A percentile compares a stretch with the other conserved stretches of the same genome.
Evolutionary conservation across 164 flowering plant species (phyloP).

Genomic region (Litsea cubeba): DNA sequence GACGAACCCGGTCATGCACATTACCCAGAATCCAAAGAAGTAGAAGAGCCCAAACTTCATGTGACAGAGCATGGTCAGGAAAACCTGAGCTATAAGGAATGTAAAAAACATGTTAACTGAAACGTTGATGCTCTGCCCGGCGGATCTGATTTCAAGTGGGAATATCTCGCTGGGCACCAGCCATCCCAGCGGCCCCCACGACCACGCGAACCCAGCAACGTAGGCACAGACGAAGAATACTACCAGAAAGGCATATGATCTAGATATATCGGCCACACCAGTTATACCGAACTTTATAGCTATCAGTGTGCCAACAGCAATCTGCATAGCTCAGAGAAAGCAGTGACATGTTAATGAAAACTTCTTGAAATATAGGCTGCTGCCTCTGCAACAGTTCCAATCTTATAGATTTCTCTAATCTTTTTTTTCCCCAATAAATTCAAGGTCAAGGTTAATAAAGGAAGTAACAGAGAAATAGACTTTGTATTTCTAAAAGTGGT

Average conservation of each 20-base stretch:
- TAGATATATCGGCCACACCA: conserved; percentile 18
- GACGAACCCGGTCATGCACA: conserved; percentile 22
- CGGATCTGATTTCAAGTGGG: conserved; percentile 30
- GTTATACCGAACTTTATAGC: conserved; percentile 18
- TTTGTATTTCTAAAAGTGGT: too few relatives aligned
- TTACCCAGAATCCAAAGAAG: conserved; percentile 23
- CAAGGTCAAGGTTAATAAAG: too few relatives aligned
- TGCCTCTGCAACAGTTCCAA: too few relatives aligned
- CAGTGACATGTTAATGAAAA: not conserved
- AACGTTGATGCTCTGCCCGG: conserved; percentile 28
- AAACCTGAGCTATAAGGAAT: conserved; percentile 21
- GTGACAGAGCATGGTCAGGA: conserved; percentile 27
- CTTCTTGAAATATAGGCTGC: not conserved
- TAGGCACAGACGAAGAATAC: conserved; percentile 22
- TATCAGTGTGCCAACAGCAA: conserved; percentile 13
- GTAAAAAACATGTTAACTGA: conserved; percentile 29
- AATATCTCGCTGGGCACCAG: conserved; percentile 32
- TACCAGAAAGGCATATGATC: conserved; percentile 9
- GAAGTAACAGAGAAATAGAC: too few relatives aligned
- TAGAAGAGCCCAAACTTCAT: conserved; percentile 26
- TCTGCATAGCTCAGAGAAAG: conserved; percentile 1
- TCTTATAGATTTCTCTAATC: not conserved
- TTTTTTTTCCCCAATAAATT: not conserved
- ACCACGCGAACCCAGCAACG: conserved; percentile 29
- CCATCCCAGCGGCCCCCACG: conserved; percentile 35